A percentile compares a stretch with the other conserved stretches of the same genome.
These are phyloP conservation scores for Saccharomycopsis fibuligera DNA, from an alignment of 805 yeast species.

Conservation along the genomic window DNA sequence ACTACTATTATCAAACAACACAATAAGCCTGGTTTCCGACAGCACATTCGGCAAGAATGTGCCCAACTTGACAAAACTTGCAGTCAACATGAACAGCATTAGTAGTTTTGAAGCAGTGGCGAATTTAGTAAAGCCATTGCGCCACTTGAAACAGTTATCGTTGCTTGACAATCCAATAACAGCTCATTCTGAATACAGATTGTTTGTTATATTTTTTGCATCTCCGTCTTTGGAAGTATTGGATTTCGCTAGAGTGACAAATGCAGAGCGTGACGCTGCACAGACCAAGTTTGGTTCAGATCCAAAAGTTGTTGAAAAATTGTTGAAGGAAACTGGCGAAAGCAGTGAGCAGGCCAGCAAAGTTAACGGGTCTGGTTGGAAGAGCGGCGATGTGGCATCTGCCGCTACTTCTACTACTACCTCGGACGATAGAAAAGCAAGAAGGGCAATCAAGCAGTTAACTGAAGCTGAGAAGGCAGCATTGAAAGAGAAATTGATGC, in stretches of 20 bases:
- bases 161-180: conserved; percentile 51
- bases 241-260: conserved; percentile 61
- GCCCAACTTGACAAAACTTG: conserved; percentile 45
- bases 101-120: conserved; percentile 38
- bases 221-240: conserved; percentile 58
- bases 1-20: conserved; percentile 58
- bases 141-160: conserved; percentile 41
- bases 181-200: conserved; percentile 48
- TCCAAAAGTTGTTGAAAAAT: background rate
- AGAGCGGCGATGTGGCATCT: no score
- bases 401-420: no score
- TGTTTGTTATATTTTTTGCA: conserved; percentile 54
- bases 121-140: conserved; percentile 32
- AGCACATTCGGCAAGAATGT: conserved; percentile 30
- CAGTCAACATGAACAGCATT: conserved; percentile 48
- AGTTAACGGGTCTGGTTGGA: no score
- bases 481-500: conserved; percentile 47
- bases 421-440: no score
- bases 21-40: conserved; percentile 40
- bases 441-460: conserved; percentile 32
- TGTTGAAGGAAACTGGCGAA: background rate
- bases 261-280: conserved; percentile 55
- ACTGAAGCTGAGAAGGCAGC: conserved; percentile 46
- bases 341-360: no score
- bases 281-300: no score